phyloP scores from a whole-genome alignment of 805 yeast species.

The Ogataea neopini region DNA sequence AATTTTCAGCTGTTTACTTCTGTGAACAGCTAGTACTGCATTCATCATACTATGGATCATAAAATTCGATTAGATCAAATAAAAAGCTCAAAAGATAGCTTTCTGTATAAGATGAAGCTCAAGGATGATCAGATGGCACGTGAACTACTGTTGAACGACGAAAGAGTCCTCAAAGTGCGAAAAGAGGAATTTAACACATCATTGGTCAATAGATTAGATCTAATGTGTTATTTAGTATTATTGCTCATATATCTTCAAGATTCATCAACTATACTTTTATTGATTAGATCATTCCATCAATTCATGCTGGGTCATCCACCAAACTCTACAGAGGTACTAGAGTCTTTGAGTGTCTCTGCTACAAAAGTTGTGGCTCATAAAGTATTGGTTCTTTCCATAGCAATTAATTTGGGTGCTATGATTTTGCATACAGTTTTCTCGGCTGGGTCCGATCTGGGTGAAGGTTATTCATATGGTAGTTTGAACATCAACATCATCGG shows the following conservation, averaged over 20 bases:
- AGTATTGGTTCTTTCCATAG: conserved; percentile 28
- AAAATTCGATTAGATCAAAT: neutral
- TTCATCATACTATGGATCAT: too few species aligned
- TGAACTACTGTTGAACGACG: conserved; percentile 44
- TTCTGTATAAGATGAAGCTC: conserved; percentile 17
- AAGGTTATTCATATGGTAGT: conserved; percentile 39
- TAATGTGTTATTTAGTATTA: conserved; percentile 39
- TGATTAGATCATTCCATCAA: conserved; percentile 39
- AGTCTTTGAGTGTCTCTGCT: conserved; percentile 22
- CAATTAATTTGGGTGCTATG: conserved; percentile 30
- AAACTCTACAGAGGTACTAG: conserved; percentile 32
- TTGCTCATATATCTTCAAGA: conserved; percentile 44
- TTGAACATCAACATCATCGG: conserved; percentile 48
- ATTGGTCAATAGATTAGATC: conserved; percentile 36
- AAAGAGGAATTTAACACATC: conserved; percentile 42
- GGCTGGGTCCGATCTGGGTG: conserved; percentile 25
- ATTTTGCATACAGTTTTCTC: conserved; percentile 39
- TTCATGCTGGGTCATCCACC: conserved; percentile 43
- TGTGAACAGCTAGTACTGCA: neutral
- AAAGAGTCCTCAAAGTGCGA: conserved; percentile 42
- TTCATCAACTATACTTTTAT: conserved; percentile 37
- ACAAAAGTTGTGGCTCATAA: conserved; percentile 33
- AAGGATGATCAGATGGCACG: conserved; percentile 22
- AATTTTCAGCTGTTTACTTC: neutral
- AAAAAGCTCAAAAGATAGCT: neutral